A percentile compares a stretch with the other conserved stretches of the same genome.
Evolutionary conservation across 768 basidiomycete species (phyloP).

Genomic region (Pleurotus cornucopiae): DNA sequence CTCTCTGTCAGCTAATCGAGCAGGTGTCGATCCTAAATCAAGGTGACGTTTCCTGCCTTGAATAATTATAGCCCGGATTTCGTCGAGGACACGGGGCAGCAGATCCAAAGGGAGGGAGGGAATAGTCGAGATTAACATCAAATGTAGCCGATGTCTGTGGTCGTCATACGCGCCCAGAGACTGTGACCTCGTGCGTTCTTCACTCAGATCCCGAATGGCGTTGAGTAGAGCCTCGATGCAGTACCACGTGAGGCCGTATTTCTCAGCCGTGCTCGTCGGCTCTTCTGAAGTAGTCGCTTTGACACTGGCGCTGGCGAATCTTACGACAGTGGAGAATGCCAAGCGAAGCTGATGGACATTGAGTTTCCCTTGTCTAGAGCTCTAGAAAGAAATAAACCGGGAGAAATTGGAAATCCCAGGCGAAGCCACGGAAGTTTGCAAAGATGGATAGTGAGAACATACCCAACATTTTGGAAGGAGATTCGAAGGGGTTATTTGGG

Average conservation of each 20-base stretch:
- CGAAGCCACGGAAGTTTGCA: neutral
- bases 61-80: conserved; percentile 33
- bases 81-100: conserved; percentile 51
- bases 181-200: neutral
- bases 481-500: neutral
- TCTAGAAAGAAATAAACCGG: conserved; percentile 33
- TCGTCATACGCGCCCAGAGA: conserved; percentile 10
- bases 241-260: conserved; percentile 58
- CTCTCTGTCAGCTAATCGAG: conserved; percentile 9
- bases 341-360: conserved; percentile 64
- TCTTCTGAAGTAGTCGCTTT: conserved; percentile 11
- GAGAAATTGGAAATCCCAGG: neutral
- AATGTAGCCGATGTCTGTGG: conserved; percentile 51
- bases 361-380: conserved; percentile 57
- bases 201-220: conserved; percentile 32
- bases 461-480: neutral
- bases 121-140: conserved; percentile 62
- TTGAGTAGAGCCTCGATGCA: conserved; percentile 57
- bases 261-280: conserved; percentile 17
- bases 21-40: conserved; percentile 15
- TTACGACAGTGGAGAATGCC: conserved; percentile 70
- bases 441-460: conserved; percentile 8
- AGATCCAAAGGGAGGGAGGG: conserved; percentile 56
- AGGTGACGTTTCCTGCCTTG: conserved; percentile 14
- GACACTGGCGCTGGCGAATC: conserved; percentile 47